Percentiles rank a stretch among this genome's conserved stretches.
These are phyloP conservation scores for Candida sonorensis DNA, from an alignment of 805 yeast genomes.

Conservation along the genomic window DNA sequence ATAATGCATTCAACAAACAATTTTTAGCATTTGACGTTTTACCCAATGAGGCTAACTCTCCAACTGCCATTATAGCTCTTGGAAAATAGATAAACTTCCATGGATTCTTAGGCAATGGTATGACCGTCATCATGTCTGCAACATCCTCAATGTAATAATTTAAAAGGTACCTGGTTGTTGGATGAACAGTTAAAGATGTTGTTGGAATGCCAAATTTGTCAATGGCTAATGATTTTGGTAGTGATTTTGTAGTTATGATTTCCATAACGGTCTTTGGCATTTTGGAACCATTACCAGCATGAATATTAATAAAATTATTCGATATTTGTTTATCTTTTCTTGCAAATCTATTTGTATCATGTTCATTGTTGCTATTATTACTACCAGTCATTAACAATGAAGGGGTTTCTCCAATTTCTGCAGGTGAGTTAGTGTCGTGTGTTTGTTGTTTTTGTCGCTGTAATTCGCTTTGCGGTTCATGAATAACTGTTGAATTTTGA, in stretches of 20 bases:
- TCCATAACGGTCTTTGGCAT: slow-evolving; percentile 54
- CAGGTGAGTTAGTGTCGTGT: slow-evolving; percentile 19
- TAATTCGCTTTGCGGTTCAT: too few relatives aligned
- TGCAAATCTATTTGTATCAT: slow-evolving; percentile 1
- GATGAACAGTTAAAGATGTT: slow-evolving; percentile 56
- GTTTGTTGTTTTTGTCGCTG: slow-evolving; percentile 26
- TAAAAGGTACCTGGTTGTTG: slow-evolving; percentile 64
- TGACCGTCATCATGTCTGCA: slow-evolving; percentile 66
- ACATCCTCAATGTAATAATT: slow-evolving; percentile 70
- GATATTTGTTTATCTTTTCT: slow-evolving; percentile 10
- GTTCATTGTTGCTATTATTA: background rate
- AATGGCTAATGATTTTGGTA: slow-evolving; percentile 37
- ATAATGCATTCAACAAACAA: slow-evolving; percentile 67
- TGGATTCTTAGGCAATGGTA: slow-evolving; percentile 67
- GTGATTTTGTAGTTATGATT: slow-evolving; percentile 35
- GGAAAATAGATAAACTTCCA: slow-evolving; percentile 88
- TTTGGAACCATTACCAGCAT: slow-evolving; percentile 28
- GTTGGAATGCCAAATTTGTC: slow-evolving; percentile 43
- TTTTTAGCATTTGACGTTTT: slow-evolving; percentile 68
- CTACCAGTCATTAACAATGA: too few relatives aligned
- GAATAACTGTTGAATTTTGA: slow-evolving; percentile 2
- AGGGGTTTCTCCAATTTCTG: slow-evolving; percentile 7
- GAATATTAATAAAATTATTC: slow-evolving; percentile 26
- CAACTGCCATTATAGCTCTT: slow-evolving; percentile 72
- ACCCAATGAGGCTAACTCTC: slow-evolving; percentile 72